These are phyloP conservation scores for Ascochyta koolunga DNA, from an alignment of 2,329 filamentous ascomycete species.

Conservation along the genomic window DNA sequence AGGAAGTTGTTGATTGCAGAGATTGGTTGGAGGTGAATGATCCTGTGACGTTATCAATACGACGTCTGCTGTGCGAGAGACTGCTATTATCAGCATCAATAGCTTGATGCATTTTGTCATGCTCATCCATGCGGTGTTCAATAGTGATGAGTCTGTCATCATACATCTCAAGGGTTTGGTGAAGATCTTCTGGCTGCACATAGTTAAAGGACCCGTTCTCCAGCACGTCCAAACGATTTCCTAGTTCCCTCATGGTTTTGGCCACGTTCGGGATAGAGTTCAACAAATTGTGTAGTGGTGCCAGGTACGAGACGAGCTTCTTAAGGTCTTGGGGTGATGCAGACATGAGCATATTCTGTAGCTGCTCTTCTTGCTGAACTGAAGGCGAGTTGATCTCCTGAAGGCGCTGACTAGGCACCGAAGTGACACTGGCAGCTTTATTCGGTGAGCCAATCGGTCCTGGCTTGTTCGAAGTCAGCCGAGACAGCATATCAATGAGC, in stretches of 20 bases:
- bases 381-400: conserved; percentile 31
- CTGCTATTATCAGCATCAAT: conserved; percentile 40
- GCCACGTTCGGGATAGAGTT: conserved; percentile 48
- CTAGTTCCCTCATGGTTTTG: conserved; percentile 64
- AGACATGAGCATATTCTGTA: conserved; percentile 37
- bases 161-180: conserved; percentile 69
- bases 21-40: conserved; percentile 52
- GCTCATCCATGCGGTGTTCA: conserved; percentile 60
- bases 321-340: conserved; percentile 42
- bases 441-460: conserved; percentile 20
- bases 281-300: conserved; percentile 45
- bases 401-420: conserved; percentile 28
- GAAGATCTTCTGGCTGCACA: conserved; percentile 70
- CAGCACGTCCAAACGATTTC: conserved; percentile 69
- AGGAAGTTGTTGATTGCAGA: conserved; percentile 46
- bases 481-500: conserved; percentile 39
- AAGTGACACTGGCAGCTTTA: conserved; percentile 24
- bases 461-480: conserved; percentile 32
- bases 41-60: conserved; percentile 38
- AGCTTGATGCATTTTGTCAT: conserved; percentile 43
- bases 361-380: conserved; percentile 36
- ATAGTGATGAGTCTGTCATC: conserved; percentile 73
- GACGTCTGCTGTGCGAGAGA: conserved; percentile 33
- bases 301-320: conserved; percentile 45
- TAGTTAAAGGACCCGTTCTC: conserved; percentile 74